Evolutionary conservation across 495 filamentous ascomycete genomes (phyloP), one percentile per base, ranked within the genome.

Genomic region (Bacidia gigantensis): DNA sequence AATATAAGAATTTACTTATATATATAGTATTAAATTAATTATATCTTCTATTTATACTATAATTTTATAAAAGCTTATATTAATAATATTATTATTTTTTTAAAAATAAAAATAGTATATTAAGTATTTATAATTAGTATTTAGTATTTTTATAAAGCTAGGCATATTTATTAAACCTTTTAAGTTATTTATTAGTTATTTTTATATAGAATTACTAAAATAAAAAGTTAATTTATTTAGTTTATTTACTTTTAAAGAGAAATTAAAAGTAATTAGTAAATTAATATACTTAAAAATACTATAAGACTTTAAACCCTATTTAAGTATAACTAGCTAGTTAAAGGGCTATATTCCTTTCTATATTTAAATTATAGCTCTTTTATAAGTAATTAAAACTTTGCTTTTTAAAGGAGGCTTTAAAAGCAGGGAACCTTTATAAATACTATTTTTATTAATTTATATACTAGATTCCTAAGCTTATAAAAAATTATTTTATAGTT

Each of bases 391-490:
- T n/a, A 39, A 39, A 46, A 46, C 12, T 18, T 18, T 9, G 11
- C 14, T 17, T 46, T 46, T 46, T n/a, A n/a, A n/a, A n/a, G n/a
- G n/a, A 48, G 7, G 14, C 11, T 25, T 25, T 48, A 7, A n/a
- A n/a, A 23, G 7, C 14, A 25, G 25, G 23, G 12, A 48, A 48
- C 46, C 22, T 7, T 24, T 10, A 48, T 3, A 48, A 48, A 48
- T 23, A 48, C 10, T 48, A 48, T 48, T 24, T 48, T 48, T 25
- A 48, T 48, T 25, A 48, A n/a, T n/a, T 48, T 48, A 7, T 48
- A n/a, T n/a, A n/a, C 9, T 24, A 25, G 11, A 25, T 23, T 44
- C n/a, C 9, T 44, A 17, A 5, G 7, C 17, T 44, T 9, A 46
- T 3, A 22, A 42, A 26, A 0, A 18, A 17, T 17, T 9, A 2